phyloP scores from a whole-genome alignment of 164 flowering plant genomes.

The Macadamia integrifolia region DNA sequence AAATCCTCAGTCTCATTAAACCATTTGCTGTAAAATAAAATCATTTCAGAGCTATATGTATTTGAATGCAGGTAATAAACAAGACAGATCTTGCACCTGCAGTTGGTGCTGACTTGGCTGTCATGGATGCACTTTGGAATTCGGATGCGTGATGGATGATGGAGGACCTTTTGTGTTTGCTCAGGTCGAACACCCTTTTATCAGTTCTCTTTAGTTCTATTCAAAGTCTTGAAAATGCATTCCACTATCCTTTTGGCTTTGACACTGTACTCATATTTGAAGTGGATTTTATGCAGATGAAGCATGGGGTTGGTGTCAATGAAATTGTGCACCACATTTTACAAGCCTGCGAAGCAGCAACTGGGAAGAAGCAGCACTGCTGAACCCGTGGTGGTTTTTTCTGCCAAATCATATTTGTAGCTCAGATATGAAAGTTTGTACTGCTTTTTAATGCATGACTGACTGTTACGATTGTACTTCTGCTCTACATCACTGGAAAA shows the following conservation, averaged over 20 bases:
- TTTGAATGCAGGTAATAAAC: conserved; percentile 68
- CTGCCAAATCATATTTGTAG: conserved; percentile 3
- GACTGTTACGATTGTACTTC: background rate
- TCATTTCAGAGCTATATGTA: background rate
- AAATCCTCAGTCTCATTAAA: background rate
- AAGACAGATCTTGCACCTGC: conserved; percentile 95
- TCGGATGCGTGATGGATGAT: conserved; percentile 91
- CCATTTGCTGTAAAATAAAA: background rate
- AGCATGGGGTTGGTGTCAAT: conserved; percentile 78
- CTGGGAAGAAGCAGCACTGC: conserved; percentile 53
- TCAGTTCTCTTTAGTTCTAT: background rate
- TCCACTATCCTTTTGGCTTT: too few species aligned
- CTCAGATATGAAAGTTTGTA: background rate
- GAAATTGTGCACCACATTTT: conserved; percentile 70
- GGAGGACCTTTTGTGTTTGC: conserved; percentile 98
- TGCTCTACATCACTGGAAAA: background rate
- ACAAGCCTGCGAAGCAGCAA: conserved; percentile 73
- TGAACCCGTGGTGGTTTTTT: conserved; percentile 15
- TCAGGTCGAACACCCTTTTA: conserved; percentile 45
- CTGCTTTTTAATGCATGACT: background rate
- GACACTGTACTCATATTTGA: background rate
- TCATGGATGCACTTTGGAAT: conserved; percentile 83
- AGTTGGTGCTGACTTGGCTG: conserved; percentile 85
- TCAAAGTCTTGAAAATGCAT: too few species aligned
- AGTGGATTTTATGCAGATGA: conserved; percentile 51